phyloP scores from a whole-genome alignment of 164 flowering plant species.

The Vitis labrusca region DNA sequence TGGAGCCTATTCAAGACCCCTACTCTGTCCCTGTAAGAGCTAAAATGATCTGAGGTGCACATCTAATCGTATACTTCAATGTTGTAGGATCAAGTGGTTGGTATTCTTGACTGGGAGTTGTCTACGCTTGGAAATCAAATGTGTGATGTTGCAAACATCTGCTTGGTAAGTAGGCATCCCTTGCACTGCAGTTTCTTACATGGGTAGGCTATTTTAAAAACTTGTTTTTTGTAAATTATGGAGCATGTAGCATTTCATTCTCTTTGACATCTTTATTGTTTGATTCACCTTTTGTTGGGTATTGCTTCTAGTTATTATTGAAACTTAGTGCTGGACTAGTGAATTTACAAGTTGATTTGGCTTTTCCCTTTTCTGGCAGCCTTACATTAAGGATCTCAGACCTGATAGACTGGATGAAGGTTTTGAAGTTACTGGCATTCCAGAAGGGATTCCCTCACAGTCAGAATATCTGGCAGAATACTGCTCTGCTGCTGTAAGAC shows the following conservation, averaged over 20 bases:
- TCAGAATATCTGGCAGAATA: slow-evolving; percentile 77
- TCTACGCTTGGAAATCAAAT: slow-evolving; percentile 97
- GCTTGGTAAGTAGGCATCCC: slow-evolving; percentile 55
- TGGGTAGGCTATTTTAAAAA: neutral
- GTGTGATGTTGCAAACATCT: slow-evolving; percentile 93
- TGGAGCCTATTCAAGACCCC: no score
- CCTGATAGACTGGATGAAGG: slow-evolving; percentile 44
- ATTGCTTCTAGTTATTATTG: no score
- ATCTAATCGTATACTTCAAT: slow-evolving; percentile 17
- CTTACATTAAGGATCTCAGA: slow-evolving; percentile 49
- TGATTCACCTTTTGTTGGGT: neutral
- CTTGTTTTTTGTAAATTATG: neutral
- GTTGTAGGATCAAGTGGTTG: slow-evolving; percentile 93
- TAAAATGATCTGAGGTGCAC: neutral
- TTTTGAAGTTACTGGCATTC: slow-evolving; percentile 58
- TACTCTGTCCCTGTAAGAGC: neutral
- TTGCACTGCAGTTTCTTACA: neutral
- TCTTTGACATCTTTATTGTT: slow-evolving; percentile 1
- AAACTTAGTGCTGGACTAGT: neutral
- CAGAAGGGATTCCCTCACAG: slow-evolving; percentile 83
- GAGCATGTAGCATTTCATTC: neutral
- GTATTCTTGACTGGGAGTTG: slow-evolving; percentile 98
- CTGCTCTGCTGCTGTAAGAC: slow-evolving; percentile 79
- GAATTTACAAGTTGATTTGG: neutral
- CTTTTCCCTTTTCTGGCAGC: slow-evolving; percentile 50